Percentiles rank a stretch among this genome's conserved stretches.
Conservation (phyloP, 164 flowering plant genomes). For the Piper longum region DNA sequence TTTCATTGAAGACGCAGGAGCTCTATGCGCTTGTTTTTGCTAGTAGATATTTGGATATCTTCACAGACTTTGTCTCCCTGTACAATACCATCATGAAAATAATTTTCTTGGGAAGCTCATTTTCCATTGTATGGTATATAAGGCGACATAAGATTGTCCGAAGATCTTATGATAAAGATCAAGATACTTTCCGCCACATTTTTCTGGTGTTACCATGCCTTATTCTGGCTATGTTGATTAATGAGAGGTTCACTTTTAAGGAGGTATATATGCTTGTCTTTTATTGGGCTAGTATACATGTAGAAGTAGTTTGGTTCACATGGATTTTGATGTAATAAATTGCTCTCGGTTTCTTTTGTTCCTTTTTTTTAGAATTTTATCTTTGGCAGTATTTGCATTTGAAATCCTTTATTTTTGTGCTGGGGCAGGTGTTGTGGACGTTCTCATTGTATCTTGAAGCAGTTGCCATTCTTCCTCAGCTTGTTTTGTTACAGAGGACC, state of each 20-base stretch:
- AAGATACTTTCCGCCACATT: slow-evolving; percentile 79
- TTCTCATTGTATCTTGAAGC: slow-evolving; percentile 87
- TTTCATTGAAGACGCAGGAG: slow-evolving; percentile 96
- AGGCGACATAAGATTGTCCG: slow-evolving; percentile 74
- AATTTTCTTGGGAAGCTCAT: slow-evolving; percentile 84
- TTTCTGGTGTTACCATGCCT: slow-evolving; percentile 69
- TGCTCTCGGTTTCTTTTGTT: not conserved
- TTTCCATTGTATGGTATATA: slow-evolving; percentile 92
- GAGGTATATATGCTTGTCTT: slow-evolving; percentile 34
- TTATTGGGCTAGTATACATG: too few species aligned
- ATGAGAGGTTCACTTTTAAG: slow-evolving; percentile 71
- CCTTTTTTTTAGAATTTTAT: not conserved
- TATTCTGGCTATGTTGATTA: slow-evolving; percentile 52
- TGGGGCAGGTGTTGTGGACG: slow-evolving; percentile 73
- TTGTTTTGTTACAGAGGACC: slow-evolving; percentile 81
- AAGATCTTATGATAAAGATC: slow-evolving; percentile 82
- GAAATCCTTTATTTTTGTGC: not conserved
- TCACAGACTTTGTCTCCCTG: slow-evolving; percentile 54
- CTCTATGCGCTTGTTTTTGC: slow-evolving; percentile 78
- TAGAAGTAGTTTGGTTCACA: too few species aligned
- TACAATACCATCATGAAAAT: slow-evolving; percentile 83
- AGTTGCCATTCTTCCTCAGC: slow-evolving; percentile 94
- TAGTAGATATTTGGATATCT: slow-evolving; percentile 81
- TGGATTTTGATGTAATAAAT: not conserved
- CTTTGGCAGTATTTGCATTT: not conserved